Base-by-base conservation (phyloP, 78 protist genomes). In the Dictyostelium firmibasis region DNA sequence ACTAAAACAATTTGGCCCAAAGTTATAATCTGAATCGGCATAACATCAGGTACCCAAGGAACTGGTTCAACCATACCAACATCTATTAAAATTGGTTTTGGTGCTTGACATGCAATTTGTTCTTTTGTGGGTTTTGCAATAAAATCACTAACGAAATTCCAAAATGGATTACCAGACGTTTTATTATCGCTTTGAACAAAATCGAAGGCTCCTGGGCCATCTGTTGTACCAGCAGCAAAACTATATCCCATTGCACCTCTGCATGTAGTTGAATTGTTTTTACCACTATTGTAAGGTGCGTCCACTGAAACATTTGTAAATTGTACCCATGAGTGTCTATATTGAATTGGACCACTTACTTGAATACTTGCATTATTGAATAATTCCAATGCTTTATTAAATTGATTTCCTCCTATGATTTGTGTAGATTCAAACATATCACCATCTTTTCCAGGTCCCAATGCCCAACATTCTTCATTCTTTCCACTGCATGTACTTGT, bases 171-270 rank as follows among this genome's bases (percentile, higher is more conserved):
- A 53, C 96, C 93, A 64, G 62, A 23, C 38, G 96, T 91, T 38
- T 27, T 81, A 43, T 96, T 96, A 10, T 77, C 93, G 47, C 92
- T 96, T 86, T 97, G 98, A 36, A 84, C 36, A 44, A 97, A 97
- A 83, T 94, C 83, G 35, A 97, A 97, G 43, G 76, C 96, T 76
- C 98, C 98, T 25, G 98, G 97, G 25, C 98, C 98, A 83, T 97
- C 98, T 5, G 97, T 97, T 11, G 98, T 97, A 43, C 98, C 98
- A 7, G 96, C 98, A 23, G 98, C 98, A 43, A 97, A 97, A 14
- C 91, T 25, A 81, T 94, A 93, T 38, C 98, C 98, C 95, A 97
- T 85, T 14, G 96, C 96, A 33, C 97, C 93, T 43, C 81, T 31
- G 43, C 98, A 97, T 16, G 98, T 94, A 7, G 82, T 77, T 11